Percentiles rank a stretch among this genome's conserved stretches.
These are phyloP conservation scores for Rhizophagus sp. DNA, from an alignment of 192 early-diverging fungal species.

Conservation along the genomic window DNA sequence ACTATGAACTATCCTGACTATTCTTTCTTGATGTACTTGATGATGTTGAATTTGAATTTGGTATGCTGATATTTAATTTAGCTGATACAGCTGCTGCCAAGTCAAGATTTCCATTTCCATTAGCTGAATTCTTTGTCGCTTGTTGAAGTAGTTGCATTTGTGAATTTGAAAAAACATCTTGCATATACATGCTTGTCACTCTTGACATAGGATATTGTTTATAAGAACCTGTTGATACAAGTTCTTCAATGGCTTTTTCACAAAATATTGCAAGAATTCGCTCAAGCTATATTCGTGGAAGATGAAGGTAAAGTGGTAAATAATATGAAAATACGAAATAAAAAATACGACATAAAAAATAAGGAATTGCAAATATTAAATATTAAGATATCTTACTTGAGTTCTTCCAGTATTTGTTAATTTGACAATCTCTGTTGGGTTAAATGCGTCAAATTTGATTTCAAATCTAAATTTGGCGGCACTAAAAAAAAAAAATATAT, in stretches of 20 bases:
- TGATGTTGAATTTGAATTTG: background rate
- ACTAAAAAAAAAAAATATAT: slow-evolving; percentile 32
- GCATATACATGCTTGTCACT: slow-evolving; percentile 26
- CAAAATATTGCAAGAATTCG: slow-evolving; percentile 22
- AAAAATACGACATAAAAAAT: too few species aligned
- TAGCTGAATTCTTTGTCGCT: background rate
- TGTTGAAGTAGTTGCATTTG: slow-evolving; percentile 16
- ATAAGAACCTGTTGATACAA: slow-evolving; percentile 28
- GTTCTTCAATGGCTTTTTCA: slow-evolving; percentile 32
- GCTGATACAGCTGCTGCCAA: background rate
- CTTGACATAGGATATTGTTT: slow-evolving; percentile 17
- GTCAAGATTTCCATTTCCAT: background rate
- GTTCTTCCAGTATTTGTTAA: slow-evolving; percentile 43
- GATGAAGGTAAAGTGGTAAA: background rate
- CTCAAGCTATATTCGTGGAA: background rate
- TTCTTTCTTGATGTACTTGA: background rate
- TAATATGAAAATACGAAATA: background rate
- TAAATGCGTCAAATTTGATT: slow-evolving; percentile 47
- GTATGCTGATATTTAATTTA: background rate
- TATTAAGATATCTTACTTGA: slow-evolving; percentile 35
- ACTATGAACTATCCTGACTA: background rate
- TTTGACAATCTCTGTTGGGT: slow-evolving; percentile 52
- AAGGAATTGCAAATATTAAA: too few species aligned
- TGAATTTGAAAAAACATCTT: slow-evolving; percentile 7
- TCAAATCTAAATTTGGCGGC: slow-evolving; percentile 61